These are phyloP conservation scores for Aspergillus ellipticus DNA, from an alignment of 495 filamentous ascomycete genomes.

Conservation along the genomic window DNA sequence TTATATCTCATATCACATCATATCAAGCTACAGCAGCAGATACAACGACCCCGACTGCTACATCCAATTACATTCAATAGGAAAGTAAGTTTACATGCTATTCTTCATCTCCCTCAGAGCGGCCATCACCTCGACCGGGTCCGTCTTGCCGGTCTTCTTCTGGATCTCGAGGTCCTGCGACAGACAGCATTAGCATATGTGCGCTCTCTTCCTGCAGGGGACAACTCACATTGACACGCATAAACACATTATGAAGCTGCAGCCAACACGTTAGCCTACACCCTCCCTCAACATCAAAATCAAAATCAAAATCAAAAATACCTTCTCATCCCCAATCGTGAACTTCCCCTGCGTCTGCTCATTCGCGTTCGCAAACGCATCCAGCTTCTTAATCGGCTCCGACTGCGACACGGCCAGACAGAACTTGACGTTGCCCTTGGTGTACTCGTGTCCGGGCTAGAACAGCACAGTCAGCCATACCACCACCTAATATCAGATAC, in stretches of 20 bases:
- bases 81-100: constrained; percentile 35
- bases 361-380: constrained; percentile 72
- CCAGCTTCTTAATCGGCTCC: constrained; percentile 71
- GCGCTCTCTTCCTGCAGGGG: not conserved
- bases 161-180: constrained; percentile 76
- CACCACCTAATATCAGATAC: not conserved
- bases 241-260: constrained; percentile 94
- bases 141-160: constrained; percentile 75
- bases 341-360: constrained; percentile 91
- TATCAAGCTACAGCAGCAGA: no score
- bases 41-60: no score
- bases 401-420: constrained; percentile 66
- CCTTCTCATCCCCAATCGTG: constrained; percentile 97
- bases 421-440: constrained; percentile 90
- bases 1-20: no score
- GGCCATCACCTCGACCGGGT: constrained; percentile 83
- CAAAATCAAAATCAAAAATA: constrained; percentile 25
- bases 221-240: constrained; percentile 73
- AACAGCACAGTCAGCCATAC: constrained; percentile 7
- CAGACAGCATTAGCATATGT: constrained; percentile 2
- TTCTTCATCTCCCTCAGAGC: constrained; percentile 94
- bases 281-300: no score
- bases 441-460: constrained; percentile 95
- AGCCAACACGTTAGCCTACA: no score
- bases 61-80: not conserved